Evolutionary conservation across 2,329 filamentous ascomycete genomes (phyloP).

Genomic region (Ceratocystis cacaofunesta): DNA sequence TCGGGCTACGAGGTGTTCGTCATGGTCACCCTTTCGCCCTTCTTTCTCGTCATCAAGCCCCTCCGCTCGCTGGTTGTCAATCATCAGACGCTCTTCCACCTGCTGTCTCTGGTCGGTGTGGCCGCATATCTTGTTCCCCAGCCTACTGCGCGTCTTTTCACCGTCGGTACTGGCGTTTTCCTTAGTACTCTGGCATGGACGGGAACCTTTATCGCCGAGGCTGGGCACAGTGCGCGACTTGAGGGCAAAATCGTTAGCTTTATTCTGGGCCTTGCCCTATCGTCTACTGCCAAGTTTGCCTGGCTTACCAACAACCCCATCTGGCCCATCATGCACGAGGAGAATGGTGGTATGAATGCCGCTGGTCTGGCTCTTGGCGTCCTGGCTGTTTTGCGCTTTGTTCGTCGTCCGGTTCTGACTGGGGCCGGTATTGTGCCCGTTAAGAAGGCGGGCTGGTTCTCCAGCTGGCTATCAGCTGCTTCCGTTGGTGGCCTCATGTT

Average conservation of each 20-base stretch:
- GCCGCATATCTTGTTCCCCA: constrained; percentile 61
- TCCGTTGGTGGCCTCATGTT: constrained; percentile 79
- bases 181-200: constrained; percentile 75
- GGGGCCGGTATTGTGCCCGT: constrained; percentile 25
- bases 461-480: constrained; percentile 46
- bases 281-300: constrained; percentile 80
- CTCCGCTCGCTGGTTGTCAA: constrained; percentile 53
- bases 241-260: constrained; percentile 73
- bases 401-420: constrained; percentile 44
- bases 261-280: constrained; percentile 66
- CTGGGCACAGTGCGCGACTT: constrained; percentile 56
- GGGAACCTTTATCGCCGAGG: constrained; percentile 65
- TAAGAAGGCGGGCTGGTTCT: constrained; percentile 39
- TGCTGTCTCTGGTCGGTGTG: constrained; percentile 65
- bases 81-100: constrained; percentile 55
- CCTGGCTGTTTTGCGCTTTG: constrained; percentile 61
- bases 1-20: constrained; percentile 88
- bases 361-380: constrained; percentile 62
- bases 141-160: constrained; percentile 62
- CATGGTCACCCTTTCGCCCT: constrained; percentile 68
- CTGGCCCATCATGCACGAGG: constrained; percentile 84
- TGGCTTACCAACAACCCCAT: constrained; percentile 92
- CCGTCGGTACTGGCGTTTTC: constrained; percentile 64
- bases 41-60: constrained; percentile 56
- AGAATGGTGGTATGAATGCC: constrained; percentile 87